Conservation (phyloP, 2,329 filamentous ascomycete genomes). For the Colletotrichum orbiculare region DNA sequence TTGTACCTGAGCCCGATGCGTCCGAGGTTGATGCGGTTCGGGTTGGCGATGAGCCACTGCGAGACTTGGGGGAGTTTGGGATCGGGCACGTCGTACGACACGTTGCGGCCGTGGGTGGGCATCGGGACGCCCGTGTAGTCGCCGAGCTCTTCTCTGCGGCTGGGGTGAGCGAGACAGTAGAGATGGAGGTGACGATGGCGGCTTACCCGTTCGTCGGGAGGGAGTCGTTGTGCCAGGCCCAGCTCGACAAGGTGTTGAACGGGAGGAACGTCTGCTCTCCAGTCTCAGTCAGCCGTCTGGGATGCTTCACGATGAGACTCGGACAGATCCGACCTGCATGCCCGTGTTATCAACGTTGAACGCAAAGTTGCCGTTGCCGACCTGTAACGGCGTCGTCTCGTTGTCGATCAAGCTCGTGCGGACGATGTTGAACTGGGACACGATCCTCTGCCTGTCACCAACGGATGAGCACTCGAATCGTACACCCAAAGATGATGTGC, state of each 20-base stretch:
- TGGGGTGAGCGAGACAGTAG: not conserved
- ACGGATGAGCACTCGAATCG: not conserved
- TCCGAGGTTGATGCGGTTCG: conserved; percentile 56
- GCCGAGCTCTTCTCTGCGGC: conserved; percentile 40
- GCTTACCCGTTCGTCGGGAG: conserved; percentile 45
- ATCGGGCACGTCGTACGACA: conserved; percentile 52
- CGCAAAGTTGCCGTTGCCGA: conserved; percentile 61
- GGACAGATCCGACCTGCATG: conserved; percentile 44
- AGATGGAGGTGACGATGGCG: conserved; percentile 29
- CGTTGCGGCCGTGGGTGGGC: conserved; percentile 49
- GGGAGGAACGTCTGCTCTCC: conserved; percentile 50
- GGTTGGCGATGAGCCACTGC: conserved; percentile 65
- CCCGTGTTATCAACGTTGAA: conserved; percentile 60
- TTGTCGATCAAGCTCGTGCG: conserved; percentile 41
- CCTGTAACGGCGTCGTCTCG: conserved; percentile 62
- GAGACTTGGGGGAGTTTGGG: conserved; percentile 50
- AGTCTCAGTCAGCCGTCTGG: not conserved
- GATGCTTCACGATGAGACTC: conserved; percentile 1
- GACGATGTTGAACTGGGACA: conserved; percentile 39
- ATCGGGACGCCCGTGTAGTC: conserved; percentile 48
- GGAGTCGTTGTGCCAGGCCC: conserved; percentile 62
- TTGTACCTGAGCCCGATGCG: conserved; percentile 53
- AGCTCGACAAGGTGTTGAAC: conserved; percentile 57
- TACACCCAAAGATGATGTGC: not conserved
- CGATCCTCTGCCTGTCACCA: conserved; percentile 37